A percentile compares a stretch with the other conserved stretches of the same genome.
These are phyloP conservation scores for Gossypium turneri DNA, from an alignment of 345 rosid genomes.

Conservation along the genomic window DNA sequence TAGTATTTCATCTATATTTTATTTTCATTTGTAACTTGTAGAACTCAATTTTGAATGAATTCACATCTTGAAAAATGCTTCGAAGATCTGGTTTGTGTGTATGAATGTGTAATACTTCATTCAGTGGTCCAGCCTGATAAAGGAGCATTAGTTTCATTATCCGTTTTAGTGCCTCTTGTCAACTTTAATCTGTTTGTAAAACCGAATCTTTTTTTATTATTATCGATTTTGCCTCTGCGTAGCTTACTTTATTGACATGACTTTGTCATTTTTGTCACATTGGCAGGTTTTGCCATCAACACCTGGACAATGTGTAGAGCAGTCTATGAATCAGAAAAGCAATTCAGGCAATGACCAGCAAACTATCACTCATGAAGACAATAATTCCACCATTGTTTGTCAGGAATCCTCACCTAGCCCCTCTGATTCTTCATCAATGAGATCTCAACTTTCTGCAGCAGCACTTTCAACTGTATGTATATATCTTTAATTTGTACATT, in stretches of 20 bases:
- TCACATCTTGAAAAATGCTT: neutral
- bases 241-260: neutral
- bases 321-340: neutral
- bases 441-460: neutral
- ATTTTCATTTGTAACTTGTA: neutral
- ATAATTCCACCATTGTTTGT: neutral
- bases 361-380: neutral
- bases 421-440: neutral
- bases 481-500: neutral
- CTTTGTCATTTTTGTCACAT: neutral
- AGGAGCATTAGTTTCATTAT: neutral
- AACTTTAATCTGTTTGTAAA: neutral
- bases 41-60: neutral
- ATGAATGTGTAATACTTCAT: neutral
- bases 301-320: neutral
- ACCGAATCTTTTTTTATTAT: neutral
- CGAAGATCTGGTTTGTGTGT: neutral
- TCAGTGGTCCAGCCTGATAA: neutral
- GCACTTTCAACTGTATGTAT: neutral
- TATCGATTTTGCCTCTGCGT: neutral
- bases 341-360: neutral
- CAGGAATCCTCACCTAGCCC: neutral
- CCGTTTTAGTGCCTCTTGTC: neutral
- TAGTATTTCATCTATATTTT: neutral
- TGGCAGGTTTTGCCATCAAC: neutral